Percentiles rank a stretch among this genome's conserved stretches.
Conservation (phyloP, 805 yeast genomes). For the Metschnikowia reukaufii region DNA sequence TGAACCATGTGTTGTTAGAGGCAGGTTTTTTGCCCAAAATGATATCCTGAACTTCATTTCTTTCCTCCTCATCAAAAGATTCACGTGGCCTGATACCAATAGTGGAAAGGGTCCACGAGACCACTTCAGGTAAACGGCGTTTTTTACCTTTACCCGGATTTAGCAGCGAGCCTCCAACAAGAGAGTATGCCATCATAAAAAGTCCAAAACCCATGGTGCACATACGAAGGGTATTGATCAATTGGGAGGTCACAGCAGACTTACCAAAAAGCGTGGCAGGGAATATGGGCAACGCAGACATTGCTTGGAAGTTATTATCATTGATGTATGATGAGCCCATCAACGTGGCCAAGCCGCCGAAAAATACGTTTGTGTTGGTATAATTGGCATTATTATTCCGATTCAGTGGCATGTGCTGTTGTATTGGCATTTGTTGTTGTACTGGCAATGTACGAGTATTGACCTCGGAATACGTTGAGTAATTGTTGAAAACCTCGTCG, state of each 20-base stretch:
- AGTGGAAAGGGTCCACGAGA: neutral
- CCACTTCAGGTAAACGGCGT: neutral
- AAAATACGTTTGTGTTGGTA: constrained; percentile 40
- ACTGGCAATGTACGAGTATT: neutral
- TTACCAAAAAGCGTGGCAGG: constrained; percentile 5
- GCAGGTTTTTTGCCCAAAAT: constrained; percentile 21
- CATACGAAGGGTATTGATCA: constrained; percentile 1
- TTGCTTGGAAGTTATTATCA: constrained; percentile 48
- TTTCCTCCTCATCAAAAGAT: constrained; percentile 7
- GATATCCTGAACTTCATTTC: constrained; percentile 18
- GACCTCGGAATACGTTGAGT: constrained; percentile 1
- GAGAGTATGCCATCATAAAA: constrained; percentile 1
- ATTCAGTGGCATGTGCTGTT: neutral
- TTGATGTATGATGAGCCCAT: constrained; percentile 61
- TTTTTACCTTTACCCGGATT: neutral
- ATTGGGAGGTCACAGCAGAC: neutral
- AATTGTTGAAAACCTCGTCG: neutral
- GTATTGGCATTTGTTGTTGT: too few species aligned
- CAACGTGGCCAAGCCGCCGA: constrained; percentile 66
- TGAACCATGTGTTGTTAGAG: constrained; percentile 18
- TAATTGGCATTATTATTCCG: neutral
- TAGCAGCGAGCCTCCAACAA: neutral
- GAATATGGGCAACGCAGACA: constrained; percentile 46
- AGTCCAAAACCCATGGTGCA: neutral
- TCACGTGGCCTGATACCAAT: constrained; percentile 7